A percentile compares a stretch with the other conserved stretches of the same genome.
phyloP scores from a whole-genome alignment of 2,329 filamentous ascomycete species.

The Cordyceps tenuipes region DNA sequence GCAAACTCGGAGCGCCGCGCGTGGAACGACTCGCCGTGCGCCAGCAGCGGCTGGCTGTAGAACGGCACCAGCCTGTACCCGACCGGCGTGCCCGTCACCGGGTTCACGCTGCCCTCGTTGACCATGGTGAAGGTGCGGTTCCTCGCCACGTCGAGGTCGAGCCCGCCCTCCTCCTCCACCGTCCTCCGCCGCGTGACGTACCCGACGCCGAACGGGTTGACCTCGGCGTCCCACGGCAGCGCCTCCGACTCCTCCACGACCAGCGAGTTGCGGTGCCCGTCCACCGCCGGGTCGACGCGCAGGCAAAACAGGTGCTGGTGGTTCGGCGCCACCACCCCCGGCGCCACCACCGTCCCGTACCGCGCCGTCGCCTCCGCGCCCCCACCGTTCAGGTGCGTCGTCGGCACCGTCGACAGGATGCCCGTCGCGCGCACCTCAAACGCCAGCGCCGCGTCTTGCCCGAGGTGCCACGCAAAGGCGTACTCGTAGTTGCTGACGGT shows the following conservation, averaged over 20 bases:
- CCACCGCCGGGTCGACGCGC: conserved; percentile 56
- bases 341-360: conserved; percentile 53
- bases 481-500: conserved; percentile 58
- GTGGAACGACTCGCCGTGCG: conserved; percentile 31
- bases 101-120: conserved; percentile 35
- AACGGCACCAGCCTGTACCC: conserved; percentile 37
- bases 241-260: conserved; percentile 29
- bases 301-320: conserved; percentile 62
- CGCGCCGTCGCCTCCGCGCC: conserved; percentile 38
- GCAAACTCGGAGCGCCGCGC: conserved; percentile 34
- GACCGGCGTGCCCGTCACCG: conserved; percentile 34
- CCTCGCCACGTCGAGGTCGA: conserved; percentile 42
- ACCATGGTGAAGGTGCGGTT: conserved; percentile 42
- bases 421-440: conserved; percentile 32
- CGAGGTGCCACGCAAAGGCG: conserved; percentile 36
- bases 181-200: conserved; percentile 34
- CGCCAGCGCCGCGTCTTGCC: conserved; percentile 39
- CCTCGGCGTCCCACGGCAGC: conserved; percentile 32
- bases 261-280: conserved; percentile 49
- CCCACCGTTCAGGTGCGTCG: conserved; percentile 39
- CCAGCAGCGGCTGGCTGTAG: conserved; percentile 38
- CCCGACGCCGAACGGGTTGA: conserved; percentile 47
- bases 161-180: conserved; percentile 34
- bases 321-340: conserved; percentile 55
- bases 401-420: conserved; percentile 37